Evolutionary conservation across 805 yeast species (phyloP).

Genomic region (Candida succiphila): DNA sequence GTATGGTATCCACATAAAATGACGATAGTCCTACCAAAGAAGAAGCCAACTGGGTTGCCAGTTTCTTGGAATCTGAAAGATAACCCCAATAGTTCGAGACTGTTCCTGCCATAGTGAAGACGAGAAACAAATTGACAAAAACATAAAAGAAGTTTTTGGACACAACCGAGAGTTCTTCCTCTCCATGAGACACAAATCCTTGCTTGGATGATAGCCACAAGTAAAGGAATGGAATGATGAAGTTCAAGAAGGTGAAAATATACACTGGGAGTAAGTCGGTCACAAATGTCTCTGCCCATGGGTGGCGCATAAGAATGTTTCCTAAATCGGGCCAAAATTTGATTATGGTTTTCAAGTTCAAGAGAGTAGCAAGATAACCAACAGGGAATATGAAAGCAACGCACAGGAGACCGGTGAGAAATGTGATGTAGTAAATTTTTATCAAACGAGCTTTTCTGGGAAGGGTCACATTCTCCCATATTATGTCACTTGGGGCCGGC

Average conservation of each 20-base stretch:
- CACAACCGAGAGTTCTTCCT: conserved; percentile 82
- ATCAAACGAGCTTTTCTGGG: conserved; percentile 62
- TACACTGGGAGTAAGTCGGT: conserved; percentile 90
- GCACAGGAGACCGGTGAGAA: conserved; percentile 58
- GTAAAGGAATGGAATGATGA: conserved; percentile 76
- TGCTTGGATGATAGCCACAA: conserved; percentile 76
- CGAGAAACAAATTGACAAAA: conserved; percentile 86
- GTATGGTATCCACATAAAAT: conserved; percentile 82
- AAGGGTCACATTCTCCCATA: conserved; percentile 85
- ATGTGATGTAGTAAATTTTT: conserved; percentile 54
- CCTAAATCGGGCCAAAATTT: conserved; percentile 82
- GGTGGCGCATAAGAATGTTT: conserved; percentile 46
- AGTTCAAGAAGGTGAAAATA: conserved; percentile 76
- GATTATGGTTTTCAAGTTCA: conserved; percentile 69
- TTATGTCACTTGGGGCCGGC: conserved; percentile 93
- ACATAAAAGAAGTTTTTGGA: conserved; percentile 91
- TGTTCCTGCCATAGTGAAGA: conserved; percentile 90
- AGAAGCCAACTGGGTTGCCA: conserved; percentile 79
- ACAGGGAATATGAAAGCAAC: conserved; percentile 76
- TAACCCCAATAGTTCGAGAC: conserved; percentile 74
- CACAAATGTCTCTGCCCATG: conserved; percentile 68
- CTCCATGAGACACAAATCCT: conserved; percentile 87
- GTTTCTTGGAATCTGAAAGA: conserved; percentile 78
- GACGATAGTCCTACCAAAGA: conserved; percentile 71
- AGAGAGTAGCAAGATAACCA: conserved; percentile 70